These are phyloP conservation scores for Diplocarpon mali DNA, from an alignment of 2,329 filamentous ascomycete species.

Conservation along the genomic window DNA sequence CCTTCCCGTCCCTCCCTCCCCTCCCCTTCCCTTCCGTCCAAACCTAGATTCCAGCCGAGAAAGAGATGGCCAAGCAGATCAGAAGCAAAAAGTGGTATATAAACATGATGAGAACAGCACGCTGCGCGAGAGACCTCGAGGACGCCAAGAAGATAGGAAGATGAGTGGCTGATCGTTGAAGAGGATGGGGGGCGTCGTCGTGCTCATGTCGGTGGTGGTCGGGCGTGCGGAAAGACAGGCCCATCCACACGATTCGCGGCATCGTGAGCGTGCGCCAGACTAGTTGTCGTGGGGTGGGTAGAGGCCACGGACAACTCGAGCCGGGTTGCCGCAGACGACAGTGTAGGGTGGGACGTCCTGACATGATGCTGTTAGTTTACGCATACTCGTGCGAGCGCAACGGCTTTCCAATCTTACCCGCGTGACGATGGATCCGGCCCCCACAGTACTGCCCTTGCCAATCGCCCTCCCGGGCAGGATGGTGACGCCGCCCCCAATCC, in stretches of 20 bases:
- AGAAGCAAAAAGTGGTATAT: conserved; percentile 3
- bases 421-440: conserved; percentile 43
- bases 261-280: neutral
- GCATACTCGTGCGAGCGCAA: neutral
- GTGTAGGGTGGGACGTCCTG: conserved; percentile 28
- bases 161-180: too few species aligned
- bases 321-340: conserved; percentile 27
- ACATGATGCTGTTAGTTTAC: neutral
- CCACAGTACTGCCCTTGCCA: conserved; percentile 40
- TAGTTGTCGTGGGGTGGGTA: conserved; percentile 3
- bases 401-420: conserved; percentile 28
- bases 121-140: conserved; percentile 1
- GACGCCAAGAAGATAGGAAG: too few species aligned
- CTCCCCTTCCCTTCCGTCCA: neutral
- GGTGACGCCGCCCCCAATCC: conserved; percentile 50
- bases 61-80: neutral
- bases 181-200: too few species aligned
- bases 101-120: neutral
- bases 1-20: neutral
- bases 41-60: neutral
- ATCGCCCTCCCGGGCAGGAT: conserved; percentile 47
- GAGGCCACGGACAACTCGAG: conserved; percentile 25
- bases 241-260: neutral
- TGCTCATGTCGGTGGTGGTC: conserved; percentile 1
- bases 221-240: neutral